Evolutionary conservation across 352 stramenopile genomes (phyloP), one percentile per base, ranked within the genome.

Genomic region (Phytophthora kernoviae): DNA sequence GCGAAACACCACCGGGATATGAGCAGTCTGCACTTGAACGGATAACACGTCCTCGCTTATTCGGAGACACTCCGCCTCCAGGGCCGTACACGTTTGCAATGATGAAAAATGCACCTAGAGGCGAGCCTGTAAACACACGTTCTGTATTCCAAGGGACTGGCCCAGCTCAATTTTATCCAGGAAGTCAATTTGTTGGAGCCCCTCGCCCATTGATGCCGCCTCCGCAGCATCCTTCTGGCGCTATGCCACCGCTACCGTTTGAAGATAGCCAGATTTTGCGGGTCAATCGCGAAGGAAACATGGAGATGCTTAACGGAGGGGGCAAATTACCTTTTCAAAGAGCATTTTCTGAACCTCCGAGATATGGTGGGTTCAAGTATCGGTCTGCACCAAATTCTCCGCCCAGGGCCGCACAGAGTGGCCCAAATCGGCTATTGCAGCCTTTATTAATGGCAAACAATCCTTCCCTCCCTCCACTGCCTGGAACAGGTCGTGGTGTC

Each of bases 181-280:
- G 41, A 43, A 32, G 20, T 26, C 32, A 36, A 5, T 30, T 36
- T 58, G 34, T 34, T 43, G 41, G 53, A 40, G 48, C 18, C 14
- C 43, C 43, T 14, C 61, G 49, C 34, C 57, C 58, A 20, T 47
- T 48, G 6, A 57, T 61, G 44, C 53, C 45, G 3, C 30, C 52
- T 21, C 41, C 27, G n/a, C 51, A 34, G 11, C 63, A 63, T 15
- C n/a, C 32, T 41, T 21, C 58, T 36, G 21, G 39, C 33, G 30
- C 36, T 42, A 37, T 42, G 43, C 50, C 49, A 24, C 57, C 51
- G 22, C 64, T 42, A 20, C 41, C 56, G 6, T 88, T 73, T 42
- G 52, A 56, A 30, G 72, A 89, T 30, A 87, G 85, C 17, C 73
- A 82, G 20, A 90, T 91, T 54, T 30, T 93, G n/a, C 81, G 84